Base-by-base conservation (phyloP, 768 basidiomycete species). In the Suillus ampliporus region DNA sequence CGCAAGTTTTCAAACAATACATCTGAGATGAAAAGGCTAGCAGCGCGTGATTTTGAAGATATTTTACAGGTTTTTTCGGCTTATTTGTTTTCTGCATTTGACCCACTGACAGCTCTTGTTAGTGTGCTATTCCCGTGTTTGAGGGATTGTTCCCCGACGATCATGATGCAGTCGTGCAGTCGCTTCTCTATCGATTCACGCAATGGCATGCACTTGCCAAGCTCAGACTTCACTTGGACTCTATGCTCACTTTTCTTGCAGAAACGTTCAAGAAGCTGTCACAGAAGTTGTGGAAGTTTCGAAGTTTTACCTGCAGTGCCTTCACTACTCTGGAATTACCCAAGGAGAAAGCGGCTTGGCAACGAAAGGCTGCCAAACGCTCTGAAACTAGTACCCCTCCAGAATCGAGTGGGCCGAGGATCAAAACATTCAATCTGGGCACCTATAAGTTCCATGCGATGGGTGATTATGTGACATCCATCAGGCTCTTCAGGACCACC, bases 1-100 rank as follows among this genome's bases (percentile, higher is more conserved):
- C 71, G 77, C 0, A 57, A 64, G 6, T 83, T 83, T 59, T 52
- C 65, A 19, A 58, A 48, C 0, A 79, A 82, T 62, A 69, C 74
- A 1, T 74, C 77, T 0, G 74, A 73, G 17, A 74, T 80, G 72
- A 77, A 74, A 43, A 72, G 77, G 37, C 57, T 76, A 2, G 75
- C 77, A 4, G 82, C 73, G 1, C 67, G 75, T 0, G 77, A 83
- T 50, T 84, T 77, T 58, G 78, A 83, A 58, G 80, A 84, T 52
- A 63, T 82, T 1, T 67, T 83, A 0, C 81, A 82, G 75, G 82
- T 67, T 37, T 37, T 37, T 37, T 2, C 2, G 11, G 11, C 11
- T 31, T 37, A 37, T 13, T 10, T 13, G 37, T 37, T 37, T 11
- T 8, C 37, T 37, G 37, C 37, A 37, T 37, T 37, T 10, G 37